Conservation (phyloP, 208 protist species). For the Zelonia costaricensis region DNA sequence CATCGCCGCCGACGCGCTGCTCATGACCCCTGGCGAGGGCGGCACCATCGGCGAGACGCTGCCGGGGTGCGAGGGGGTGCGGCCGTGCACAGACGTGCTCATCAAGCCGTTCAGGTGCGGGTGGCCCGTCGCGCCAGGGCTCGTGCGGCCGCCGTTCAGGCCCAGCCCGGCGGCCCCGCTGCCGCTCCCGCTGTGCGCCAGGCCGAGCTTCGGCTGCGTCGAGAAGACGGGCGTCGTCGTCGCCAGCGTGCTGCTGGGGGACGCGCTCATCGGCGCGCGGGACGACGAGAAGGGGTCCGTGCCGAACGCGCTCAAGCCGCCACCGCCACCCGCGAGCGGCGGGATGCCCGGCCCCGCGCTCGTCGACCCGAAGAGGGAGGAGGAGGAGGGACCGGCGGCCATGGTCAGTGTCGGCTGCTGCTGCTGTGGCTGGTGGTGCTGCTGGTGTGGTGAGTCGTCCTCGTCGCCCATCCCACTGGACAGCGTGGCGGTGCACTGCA, state of each 20-base stretch:
- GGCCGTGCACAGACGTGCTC: background rate
- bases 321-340: background rate
- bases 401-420: conserved; percentile 5
- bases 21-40: conserved; percentile 24
- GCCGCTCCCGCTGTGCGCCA: conserved; percentile 1
- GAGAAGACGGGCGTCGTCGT: conserved; percentile 38
- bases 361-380: conserved; percentile 5
- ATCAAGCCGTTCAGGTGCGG: conserved; percentile 17
- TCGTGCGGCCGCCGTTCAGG: conserved; percentile 1
- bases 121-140: conserved; percentile 8
- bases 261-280: conserved; percentile 11
- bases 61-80: conserved; percentile 14
- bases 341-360: conserved; percentile 7
- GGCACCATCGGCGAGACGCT: conserved; percentile 27
- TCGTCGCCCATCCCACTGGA: background rate
- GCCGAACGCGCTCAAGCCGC: conserved; percentile 15
- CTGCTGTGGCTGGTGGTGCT: conserved; percentile 5
- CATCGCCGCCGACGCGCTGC: conserved; percentile 17
- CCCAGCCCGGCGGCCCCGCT: background rate
- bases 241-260: conserved; percentile 1
- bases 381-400: background rate
- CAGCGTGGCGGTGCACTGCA: conserved; percentile 17
- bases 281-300: conserved; percentile 20
- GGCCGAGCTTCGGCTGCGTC: conserved; percentile 33
- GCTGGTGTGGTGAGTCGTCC: no score